phyloP scores from a whole-genome alignment of 148 eudicot species.

The Spergularia marina region DNA sequence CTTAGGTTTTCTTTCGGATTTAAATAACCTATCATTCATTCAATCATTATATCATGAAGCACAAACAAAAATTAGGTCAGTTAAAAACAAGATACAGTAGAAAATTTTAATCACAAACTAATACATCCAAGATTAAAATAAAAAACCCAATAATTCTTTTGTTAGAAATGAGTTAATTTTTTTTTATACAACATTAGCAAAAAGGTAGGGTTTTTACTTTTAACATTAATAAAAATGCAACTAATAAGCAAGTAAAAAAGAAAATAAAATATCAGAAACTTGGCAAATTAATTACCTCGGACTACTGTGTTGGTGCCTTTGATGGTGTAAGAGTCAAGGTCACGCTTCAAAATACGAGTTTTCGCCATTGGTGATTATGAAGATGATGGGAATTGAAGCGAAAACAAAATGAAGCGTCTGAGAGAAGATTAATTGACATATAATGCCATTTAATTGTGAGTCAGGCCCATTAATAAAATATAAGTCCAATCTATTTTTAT shows the following conservation, averaged over 20 bases:
- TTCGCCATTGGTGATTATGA: constrained; percentile 45
- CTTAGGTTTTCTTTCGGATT: background rate
- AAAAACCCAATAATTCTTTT: background rate
- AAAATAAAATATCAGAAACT: background rate
- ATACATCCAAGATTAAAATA: background rate
- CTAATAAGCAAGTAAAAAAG: background rate
- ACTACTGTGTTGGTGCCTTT: constrained; percentile 74
- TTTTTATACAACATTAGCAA: background rate
- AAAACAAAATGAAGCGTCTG: background rate
- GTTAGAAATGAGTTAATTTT: background rate
- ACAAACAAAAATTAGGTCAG: background rate
- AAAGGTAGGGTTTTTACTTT: background rate
- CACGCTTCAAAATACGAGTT: constrained; percentile 58
- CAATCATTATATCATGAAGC: background rate
- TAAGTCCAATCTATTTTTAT: no score
- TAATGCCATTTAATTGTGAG: no score
- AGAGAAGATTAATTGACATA: no score
- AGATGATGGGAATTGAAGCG: background rate
- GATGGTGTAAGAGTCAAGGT: constrained; percentile 60
- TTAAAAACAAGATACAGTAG: background rate
- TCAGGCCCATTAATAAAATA: no score
- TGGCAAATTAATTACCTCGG: no score
- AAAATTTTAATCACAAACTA: background rate
- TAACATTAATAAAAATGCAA: background rate
- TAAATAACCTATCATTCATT: constrained; percentile 1